Percentiles rank a stretch among this genome's conserved stretches.
These are phyloP conservation scores for Mycena venus DNA, from an alignment of 768 basidiomycete species.

Conservation along the genomic window DNA sequence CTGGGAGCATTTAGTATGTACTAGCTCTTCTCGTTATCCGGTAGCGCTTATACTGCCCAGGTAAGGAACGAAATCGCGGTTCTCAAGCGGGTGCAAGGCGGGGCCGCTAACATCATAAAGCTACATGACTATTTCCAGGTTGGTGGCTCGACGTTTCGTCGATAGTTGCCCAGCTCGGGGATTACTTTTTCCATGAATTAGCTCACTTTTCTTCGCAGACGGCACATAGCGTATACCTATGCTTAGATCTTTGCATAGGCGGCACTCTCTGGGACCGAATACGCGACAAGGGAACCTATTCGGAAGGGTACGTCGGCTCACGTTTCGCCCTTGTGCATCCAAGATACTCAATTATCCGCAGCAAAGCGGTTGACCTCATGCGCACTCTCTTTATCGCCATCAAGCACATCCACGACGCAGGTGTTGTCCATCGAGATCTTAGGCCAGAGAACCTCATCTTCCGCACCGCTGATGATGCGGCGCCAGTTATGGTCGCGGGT, in stretches of 20 bases:
- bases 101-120: constrained; percentile 79
- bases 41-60: constrained; percentile 55
- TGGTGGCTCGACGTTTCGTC: constrained; percentile 20
- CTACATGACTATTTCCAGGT: constrained; percentile 85
- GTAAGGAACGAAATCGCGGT: constrained; percentile 82
- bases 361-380: constrained; percentile 90
- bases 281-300: constrained; percentile 96
- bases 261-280: constrained; percentile 98
- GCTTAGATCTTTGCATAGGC: constrained; percentile 95
- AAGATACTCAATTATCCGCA: constrained; percentile 42
- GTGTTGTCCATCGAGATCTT: constrained; percentile 95
- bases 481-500: constrained; percentile 98
- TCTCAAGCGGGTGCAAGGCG: constrained; percentile 80
- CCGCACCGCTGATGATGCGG: constrained; percentile 87
- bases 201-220: too few relatives aligned
- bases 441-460: constrained; percentile 99
- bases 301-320: constrained; percentile 79
- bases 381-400: constrained; percentile 90
- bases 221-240: constrained; percentile 91
- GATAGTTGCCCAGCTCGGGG: too few relatives aligned
- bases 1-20: constrained; percentile 93
- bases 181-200: too few relatives aligned
- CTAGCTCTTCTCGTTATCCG: constrained; percentile 13
- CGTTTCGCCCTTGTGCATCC: not conserved
- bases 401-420: constrained; percentile 90